These are phyloP conservation scores for Fraxinus baroniana DNA, from an alignment of 305 asterid genomes.

Conservation along the genomic window DNA sequence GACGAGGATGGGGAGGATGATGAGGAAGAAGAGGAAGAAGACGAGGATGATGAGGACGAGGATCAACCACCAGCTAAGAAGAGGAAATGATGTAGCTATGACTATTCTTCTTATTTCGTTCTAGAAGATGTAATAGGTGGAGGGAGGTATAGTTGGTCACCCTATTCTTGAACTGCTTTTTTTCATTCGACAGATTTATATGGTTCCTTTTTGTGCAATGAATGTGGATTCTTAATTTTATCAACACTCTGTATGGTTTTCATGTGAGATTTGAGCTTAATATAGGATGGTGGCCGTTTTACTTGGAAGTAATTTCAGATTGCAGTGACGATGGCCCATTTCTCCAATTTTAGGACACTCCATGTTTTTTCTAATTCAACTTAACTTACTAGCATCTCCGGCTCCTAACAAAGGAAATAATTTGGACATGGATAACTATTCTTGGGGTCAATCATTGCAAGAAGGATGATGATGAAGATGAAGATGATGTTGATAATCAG, in stretches of 20 bases:
- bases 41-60: slow-evolving; percentile 55
- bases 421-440: slow-evolving; percentile 59
- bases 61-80: slow-evolving; percentile 90
- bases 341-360: not conserved
- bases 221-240: not conserved
- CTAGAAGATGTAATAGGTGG: slow-evolving; percentile 49
- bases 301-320: not conserved
- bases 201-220: slow-evolving; percentile 23
- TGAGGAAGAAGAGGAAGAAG: slow-evolving; percentile 44
- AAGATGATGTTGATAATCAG: slow-evolving; percentile 31
- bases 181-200: slow-evolving; percentile 36
- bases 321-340: not conserved
- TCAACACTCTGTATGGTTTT: not conserved
- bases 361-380: too few relatives aligned
- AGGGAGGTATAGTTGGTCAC: slow-evolving; percentile 37
- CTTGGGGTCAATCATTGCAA: slow-evolving; percentile 78
- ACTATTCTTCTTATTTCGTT: slow-evolving; percentile 33
- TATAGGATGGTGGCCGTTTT: not conserved
- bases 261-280: not conserved
- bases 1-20: slow-evolving; percentile 31
- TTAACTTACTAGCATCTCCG: slow-evolving; percentile 5
- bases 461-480: slow-evolving; percentile 37
- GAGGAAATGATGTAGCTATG: slow-evolving; percentile 57
- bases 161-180: slow-evolving; percentile 33
- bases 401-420: slow-evolving; percentile 60